Evolutionary conservation across 495 filamentous ascomycete species (phyloP).

Genomic region (Trichoderma virens): DNA sequence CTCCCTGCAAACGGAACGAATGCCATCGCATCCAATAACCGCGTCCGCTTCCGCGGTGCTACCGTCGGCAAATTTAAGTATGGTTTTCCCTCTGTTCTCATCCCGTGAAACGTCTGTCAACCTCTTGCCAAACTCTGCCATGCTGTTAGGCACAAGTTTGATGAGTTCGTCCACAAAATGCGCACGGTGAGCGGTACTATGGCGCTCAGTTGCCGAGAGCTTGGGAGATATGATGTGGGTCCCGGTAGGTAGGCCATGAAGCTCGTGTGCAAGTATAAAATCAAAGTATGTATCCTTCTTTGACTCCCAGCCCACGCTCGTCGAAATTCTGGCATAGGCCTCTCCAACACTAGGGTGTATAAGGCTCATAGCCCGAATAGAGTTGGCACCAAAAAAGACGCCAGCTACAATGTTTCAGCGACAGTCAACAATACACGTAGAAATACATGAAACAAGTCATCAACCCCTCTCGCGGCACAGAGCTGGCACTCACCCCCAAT

Average conservation of each 20-base stretch:
- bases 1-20: conserved; percentile 37
- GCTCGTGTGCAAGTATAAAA: conserved; percentile 12
- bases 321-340: conserved; percentile 20
- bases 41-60: conserved; percentile 23
- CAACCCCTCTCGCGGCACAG: too few species aligned
- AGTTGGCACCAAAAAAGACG: conserved; percentile 48
- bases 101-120: conserved; percentile 10
- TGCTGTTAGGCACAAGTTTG: conserved; percentile 36
- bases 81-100: conserved; percentile 15
- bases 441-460: too few species aligned
- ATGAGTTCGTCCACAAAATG: conserved; percentile 49
- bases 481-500: conserved; percentile 29
- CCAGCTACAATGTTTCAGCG: conserved; percentile 29
- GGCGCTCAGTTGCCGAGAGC: conserved; percentile 14
- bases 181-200: conserved; percentile 33
- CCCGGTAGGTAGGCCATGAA: conserved; percentile 11
- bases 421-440: too few species aligned
- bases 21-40: conserved; percentile 50
- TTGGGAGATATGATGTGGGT: conserved; percentile 2
- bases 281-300: conserved; percentile 22
- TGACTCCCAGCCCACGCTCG: conserved; percentile 16
- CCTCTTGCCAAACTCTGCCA: conserved; percentile 25
- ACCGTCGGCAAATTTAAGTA: conserved; percentile 29
- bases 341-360: conserved; percentile 38
- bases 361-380: conserved; percentile 42